Percentiles rank a stretch among this genome's conserved stretches.
Evolutionary conservation across 768 basidiomycete species (phyloP).

Genomic region (Macrolepiota fuliginosa): DNA sequence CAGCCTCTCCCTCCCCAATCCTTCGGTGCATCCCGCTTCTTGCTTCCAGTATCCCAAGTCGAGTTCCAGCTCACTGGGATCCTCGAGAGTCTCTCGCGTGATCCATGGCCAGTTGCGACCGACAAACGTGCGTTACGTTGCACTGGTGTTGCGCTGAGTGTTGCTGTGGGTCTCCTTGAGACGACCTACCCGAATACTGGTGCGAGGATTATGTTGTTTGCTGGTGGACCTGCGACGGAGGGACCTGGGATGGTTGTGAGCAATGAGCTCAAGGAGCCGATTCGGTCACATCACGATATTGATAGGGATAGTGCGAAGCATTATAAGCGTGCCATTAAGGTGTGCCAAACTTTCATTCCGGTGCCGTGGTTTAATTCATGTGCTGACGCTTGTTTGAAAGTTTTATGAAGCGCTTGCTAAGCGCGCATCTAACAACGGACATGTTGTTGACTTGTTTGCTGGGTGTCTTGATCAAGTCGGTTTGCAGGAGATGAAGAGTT

Average conservation of each 20-base stretch:
- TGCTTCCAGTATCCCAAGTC: slow-evolving; percentile 87
- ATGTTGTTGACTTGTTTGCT: slow-evolving; percentile 92
- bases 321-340: slow-evolving; percentile 95
- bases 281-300: slow-evolving; percentile 98
- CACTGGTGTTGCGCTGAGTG: slow-evolving; percentile 92
- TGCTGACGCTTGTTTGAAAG: slow-evolving; percentile 38
- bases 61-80: slow-evolving; percentile 97
- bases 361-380: background rate
- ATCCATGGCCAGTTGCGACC: slow-evolving; percentile 97
- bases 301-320: slow-evolving; percentile 96
- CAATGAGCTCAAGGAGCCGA: slow-evolving; percentile 94
- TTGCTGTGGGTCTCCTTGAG: slow-evolving; percentile 92
- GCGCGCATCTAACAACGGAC: slow-evolving; percentile 91
- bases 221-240: slow-evolving; percentile 94
- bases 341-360: slow-evolving; percentile 27
- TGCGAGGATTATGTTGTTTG: slow-evolving; percentile 92
- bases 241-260: slow-evolving; percentile 97
- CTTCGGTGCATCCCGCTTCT: slow-evolving; percentile 86
- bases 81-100: slow-evolving; percentile 80
- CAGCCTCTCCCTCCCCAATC: slow-evolving; percentile 79
- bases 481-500: slow-evolving; percentile 93
- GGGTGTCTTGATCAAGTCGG: slow-evolving; percentile 99
- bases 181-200: slow-evolving; percentile 95
- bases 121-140: slow-evolving; percentile 92
- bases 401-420: slow-evolving; percentile 95